phyloP scores from a whole-genome alignment of 176 grass and related monocot species.

The Calamus simplicifolius region DNA sequence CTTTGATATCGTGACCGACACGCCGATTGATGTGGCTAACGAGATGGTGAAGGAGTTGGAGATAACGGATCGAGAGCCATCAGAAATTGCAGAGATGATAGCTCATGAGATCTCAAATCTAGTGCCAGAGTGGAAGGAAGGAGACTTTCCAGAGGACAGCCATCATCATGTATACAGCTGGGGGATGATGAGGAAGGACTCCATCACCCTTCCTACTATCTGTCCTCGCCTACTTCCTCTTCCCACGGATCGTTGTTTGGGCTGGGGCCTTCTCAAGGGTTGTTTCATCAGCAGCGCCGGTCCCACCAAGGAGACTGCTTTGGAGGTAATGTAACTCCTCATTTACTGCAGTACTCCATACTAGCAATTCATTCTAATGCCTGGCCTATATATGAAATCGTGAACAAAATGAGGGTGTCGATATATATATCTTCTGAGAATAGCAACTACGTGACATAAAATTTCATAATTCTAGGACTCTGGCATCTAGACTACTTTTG shows the following conservation, averaged over 20 bases:
- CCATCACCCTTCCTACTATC: constrained; percentile 46
- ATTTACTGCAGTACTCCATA: no score
- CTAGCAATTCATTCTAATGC: no score
- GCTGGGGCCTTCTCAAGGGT: neutral
- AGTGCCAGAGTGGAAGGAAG: constrained; percentile 32
- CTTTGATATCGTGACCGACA: constrained; percentile 61
- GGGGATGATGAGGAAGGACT: constrained; percentile 16
- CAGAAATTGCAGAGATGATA: constrained; percentile 81
- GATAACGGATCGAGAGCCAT: constrained; percentile 48
- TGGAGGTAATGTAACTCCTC: constrained; percentile 15
- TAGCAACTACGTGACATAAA: no score
- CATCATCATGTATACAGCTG: constrained; percentile 51
- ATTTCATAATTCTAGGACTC: no score
- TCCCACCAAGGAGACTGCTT: constrained; percentile 24
- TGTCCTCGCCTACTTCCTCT: constrained; percentile 60
- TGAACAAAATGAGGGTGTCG: no score
- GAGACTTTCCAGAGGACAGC: neutral
- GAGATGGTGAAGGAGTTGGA: constrained; percentile 98
- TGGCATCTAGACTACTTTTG: no score
- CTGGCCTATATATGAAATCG: no score
- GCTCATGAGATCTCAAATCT: constrained; percentile 46
- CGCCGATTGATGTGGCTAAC: constrained; percentile 59
- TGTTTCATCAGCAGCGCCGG: neutral
- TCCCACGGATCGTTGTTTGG: constrained; percentile 47
- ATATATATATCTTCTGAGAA: no score